Conservation (phyloP, 2,329 filamentous ascomycete genomes). For the Neurospora sp. region DNA sequence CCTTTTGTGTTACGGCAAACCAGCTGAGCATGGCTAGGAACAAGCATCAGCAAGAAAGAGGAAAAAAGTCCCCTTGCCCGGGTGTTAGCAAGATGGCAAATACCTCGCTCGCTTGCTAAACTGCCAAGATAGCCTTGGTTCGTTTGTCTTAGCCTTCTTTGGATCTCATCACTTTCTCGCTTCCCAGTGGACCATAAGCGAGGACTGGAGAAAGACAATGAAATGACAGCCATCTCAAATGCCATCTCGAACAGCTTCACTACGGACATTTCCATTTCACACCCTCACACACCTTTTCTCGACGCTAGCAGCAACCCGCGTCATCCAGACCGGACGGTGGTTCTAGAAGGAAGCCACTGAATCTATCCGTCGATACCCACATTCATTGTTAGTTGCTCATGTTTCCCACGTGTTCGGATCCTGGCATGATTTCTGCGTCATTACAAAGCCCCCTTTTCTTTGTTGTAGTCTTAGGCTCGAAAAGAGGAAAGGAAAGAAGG, state of each 20-base stretch:
- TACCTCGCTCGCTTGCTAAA: not conserved
- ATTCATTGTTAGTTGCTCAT: not conserved
- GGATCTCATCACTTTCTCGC: not conserved
- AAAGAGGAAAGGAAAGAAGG: too few relatives aligned
- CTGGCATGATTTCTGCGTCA: not conserved
- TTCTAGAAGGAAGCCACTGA: not conserved
- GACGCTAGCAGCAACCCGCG: not conserved
- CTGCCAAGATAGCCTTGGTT: not conserved
- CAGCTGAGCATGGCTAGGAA: not conserved
- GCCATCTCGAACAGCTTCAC: not conserved
- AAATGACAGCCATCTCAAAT: not conserved
- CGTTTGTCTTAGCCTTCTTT: not conserved
- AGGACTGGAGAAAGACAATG: not conserved
- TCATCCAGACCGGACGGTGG: not conserved
- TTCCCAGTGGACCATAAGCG: not conserved
- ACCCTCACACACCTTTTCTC: not conserved
- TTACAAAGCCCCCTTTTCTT: not conserved
- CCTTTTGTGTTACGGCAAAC: not conserved
- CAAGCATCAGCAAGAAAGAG: not conserved
- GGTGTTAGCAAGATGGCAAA: not conserved
- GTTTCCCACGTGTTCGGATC: not conserved
- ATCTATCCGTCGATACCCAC: not conserved
- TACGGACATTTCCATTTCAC: not conserved
- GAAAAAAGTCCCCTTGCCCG: not conserved
- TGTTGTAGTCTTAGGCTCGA: too few relatives aligned